These are phyloP conservation scores for Microdochium nivale DNA, from an alignment of 2,329 filamentous ascomycete species.

Conservation along the genomic window DNA sequence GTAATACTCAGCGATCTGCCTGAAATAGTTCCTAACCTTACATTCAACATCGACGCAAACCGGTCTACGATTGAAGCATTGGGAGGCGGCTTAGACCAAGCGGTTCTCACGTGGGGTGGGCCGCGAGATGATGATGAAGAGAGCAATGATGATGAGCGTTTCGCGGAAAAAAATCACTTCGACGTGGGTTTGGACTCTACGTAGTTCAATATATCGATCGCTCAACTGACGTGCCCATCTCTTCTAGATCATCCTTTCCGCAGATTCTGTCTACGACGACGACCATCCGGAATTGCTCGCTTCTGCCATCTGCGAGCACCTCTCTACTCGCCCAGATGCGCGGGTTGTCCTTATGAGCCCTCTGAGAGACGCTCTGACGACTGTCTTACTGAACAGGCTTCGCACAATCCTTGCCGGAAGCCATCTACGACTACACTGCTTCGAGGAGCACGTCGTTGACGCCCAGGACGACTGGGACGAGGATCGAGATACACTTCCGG, in stretches of 20 bases:
- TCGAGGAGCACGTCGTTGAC: conserved; percentile 53
- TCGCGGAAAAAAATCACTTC: conserved; percentile 40
- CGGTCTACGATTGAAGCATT: conserved; percentile 39
- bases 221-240: background rate
- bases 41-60: conserved; percentile 65
- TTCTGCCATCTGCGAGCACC: conserved; percentile 58
- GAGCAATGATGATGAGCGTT: conserved; percentile 31
- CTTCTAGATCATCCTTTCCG: conserved; percentile 63
- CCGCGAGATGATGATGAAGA: conserved; percentile 13
- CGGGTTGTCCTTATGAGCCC: conserved; percentile 76
- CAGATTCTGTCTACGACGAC: conserved; percentile 81
- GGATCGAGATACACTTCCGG: conserved; percentile 33
- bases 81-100: conserved; percentile 51
- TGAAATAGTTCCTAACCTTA: conserved; percentile 73
- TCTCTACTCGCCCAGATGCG: conserved; percentile 47
- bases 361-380: conserved; percentile 59
- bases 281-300: conserved; percentile 71
- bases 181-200: conserved; percentile 24
- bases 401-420: conserved; percentile 48
- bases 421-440: conserved; percentile 34
- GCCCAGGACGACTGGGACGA: conserved; percentile 69
- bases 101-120: conserved; percentile 67
- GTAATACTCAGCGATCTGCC: conserved; percentile 78
- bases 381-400: conserved; percentile 54
- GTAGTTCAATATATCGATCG: conserved; percentile 2